phyloP scores from a whole-genome alignment of 139 green algal genomes.

The Chlorella sorokiniana region DNA sequence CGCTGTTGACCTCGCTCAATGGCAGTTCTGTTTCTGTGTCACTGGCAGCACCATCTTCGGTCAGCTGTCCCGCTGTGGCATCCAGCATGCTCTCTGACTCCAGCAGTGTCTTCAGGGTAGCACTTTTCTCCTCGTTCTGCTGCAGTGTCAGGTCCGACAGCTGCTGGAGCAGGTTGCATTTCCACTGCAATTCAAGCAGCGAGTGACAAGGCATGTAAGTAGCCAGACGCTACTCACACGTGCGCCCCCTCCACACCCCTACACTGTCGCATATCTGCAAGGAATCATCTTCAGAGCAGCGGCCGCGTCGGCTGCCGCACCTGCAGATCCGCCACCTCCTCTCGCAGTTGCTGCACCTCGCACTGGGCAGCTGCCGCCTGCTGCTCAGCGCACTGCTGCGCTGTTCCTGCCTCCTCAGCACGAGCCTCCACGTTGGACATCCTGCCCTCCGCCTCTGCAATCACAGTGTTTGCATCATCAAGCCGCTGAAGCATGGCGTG shows the following conservation, averaged over 20 bases:
- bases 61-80: not conserved
- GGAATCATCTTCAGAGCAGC: not conserved
- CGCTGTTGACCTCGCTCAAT: no score
- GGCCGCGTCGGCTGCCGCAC: not conserved
- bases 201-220: not conserved
- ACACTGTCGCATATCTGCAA: not conserved
- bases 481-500: slow-evolving; percentile 13
- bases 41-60: no score
- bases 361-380: not conserved
- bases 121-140: slow-evolving; percentile 33
- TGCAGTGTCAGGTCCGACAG: slow-evolving; percentile 27
- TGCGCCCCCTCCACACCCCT: not conserved
- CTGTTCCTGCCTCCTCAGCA: not conserved
- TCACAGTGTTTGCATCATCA: not conserved
- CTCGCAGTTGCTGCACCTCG: not conserved
- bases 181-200: slow-evolving; percentile 1
- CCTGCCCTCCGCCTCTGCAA: slow-evolving; percentile 4
- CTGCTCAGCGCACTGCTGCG: not conserved
- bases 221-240: not conserved
- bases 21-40: no score
- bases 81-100: slow-evolving; percentile 28
- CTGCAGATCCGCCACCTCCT: slow-evolving; percentile 15
- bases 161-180: slow-evolving; percentile 21
- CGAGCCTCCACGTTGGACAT: slow-evolving; percentile 1
- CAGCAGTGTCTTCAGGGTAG: slow-evolving; percentile 23